Conservation (phyloP, 371 early-diverging fungal genomes). For the Saksenaea vasiformis region DNA sequence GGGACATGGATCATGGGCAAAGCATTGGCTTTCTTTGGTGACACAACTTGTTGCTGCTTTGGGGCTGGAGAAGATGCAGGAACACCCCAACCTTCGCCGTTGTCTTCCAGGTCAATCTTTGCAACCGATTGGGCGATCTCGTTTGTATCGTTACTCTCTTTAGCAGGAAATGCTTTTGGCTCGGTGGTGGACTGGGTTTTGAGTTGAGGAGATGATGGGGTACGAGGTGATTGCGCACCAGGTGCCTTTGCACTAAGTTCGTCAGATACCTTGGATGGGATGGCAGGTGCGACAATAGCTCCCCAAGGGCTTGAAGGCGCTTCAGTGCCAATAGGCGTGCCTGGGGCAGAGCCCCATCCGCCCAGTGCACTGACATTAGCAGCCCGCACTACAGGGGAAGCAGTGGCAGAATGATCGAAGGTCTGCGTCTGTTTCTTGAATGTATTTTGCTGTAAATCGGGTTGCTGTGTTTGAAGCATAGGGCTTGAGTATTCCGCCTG, state of each 20-base stretch:
- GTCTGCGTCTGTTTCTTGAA: conserved; percentile 1
- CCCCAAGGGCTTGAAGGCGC: conserved; percentile 41
- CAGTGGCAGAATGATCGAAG: conserved; percentile 3
- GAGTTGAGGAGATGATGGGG: conserved; percentile 31
- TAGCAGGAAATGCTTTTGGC: not conserved
- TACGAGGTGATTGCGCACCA: conserved; percentile 29
- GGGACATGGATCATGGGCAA: conserved; percentile 1
- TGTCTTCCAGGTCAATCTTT: conserved; percentile 22
- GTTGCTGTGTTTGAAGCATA: conserved; percentile 17
- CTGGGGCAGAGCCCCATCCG: conserved; percentile 45
- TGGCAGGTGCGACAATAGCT: conserved; percentile 29
- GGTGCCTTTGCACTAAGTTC: conserved; percentile 35
- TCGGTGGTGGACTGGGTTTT: not conserved
- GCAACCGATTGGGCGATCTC: conserved; percentile 24
- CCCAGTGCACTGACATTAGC: conserved; percentile 17
- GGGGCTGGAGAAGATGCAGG: not conserved
- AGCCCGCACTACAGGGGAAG: conserved; percentile 28
- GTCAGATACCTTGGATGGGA: conserved; percentile 30
- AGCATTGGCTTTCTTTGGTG: not conserved
- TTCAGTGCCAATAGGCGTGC: conserved; percentile 40
- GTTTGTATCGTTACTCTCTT: conserved; percentile 5
- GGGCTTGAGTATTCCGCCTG: conserved; percentile 9
- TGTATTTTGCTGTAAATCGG: conserved; percentile 14
- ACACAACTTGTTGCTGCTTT: not conserved
- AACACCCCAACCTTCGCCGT: conserved; percentile 2